phyloP scores from a whole-genome alignment of 495 filamentous ascomycete genomes.

The Wilcoxina mikolae region DNA sequence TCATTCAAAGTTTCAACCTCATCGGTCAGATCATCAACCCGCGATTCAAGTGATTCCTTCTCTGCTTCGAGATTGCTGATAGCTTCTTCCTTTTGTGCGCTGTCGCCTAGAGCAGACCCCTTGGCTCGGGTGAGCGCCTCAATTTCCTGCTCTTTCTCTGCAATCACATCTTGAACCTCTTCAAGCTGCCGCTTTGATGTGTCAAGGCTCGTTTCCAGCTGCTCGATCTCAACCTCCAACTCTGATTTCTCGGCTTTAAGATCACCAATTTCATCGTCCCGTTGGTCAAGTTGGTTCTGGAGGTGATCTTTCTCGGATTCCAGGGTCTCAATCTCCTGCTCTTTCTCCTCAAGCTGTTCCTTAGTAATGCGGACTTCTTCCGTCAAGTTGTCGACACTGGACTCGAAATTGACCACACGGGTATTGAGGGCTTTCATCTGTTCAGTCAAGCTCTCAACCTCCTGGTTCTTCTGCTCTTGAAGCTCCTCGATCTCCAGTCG shows the following conservation, averaged over 20 bases:
- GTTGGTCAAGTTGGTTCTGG: constrained; percentile 1
- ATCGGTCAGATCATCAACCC: constrained; percentile 8
- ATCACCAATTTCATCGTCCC: neutral
- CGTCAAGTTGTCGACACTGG: neutral
- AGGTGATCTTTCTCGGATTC: constrained; percentile 5
- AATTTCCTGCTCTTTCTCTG: constrained; percentile 8
- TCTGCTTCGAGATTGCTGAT: constrained; percentile 12
- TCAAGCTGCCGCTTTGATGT: constrained; percentile 8
- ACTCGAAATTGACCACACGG: neutral
- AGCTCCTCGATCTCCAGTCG: neutral
- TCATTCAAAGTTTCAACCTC: constrained; percentile 13
- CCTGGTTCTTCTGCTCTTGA: constrained; percentile 1
- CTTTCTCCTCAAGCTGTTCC: constrained; percentile 6
- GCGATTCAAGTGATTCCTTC: constrained; percentile 9
- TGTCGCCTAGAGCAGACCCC: constrained; percentile 1
- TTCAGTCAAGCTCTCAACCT: neutral
- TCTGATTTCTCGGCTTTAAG: constrained; percentile 14
- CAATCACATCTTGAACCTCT: constrained; percentile 13
- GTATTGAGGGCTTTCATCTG: neutral
- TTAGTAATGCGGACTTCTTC: neutral
- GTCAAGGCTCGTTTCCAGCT: constrained; percentile 9
- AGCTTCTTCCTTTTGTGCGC: neutral
- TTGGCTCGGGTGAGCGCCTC: neutral
- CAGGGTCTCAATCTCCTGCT: neutral
- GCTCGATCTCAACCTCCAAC: constrained; percentile 13